Conservation (phyloP, 2,329 filamentous ascomycete genomes). For the Didymella exigua region DNA sequence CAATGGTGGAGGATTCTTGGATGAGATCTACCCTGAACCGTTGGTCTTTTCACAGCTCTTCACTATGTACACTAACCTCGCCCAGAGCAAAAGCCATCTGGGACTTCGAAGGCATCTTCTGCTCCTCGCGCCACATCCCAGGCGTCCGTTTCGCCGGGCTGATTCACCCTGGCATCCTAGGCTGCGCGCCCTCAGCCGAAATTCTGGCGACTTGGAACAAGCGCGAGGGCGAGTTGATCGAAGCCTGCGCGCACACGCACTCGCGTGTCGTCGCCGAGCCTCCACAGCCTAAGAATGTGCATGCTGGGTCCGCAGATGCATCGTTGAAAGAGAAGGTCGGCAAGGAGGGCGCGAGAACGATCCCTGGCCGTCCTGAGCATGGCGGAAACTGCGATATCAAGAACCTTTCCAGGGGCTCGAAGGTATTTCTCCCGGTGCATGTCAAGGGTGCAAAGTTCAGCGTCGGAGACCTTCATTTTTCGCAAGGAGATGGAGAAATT, state of each 20-base stretch:
- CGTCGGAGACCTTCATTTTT: slow-evolving; percentile 87
- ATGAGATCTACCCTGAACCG: slow-evolving; percentile 85
- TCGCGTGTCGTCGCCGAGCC: slow-evolving; percentile 76
- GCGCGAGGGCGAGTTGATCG: slow-evolving; percentile 80
- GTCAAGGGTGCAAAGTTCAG: slow-evolving; percentile 86
- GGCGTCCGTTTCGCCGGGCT: slow-evolving; percentile 86
- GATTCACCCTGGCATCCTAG: slow-evolving; percentile 90
- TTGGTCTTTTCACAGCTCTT: slow-evolving; percentile 50
- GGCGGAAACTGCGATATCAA: slow-evolving; percentile 94
- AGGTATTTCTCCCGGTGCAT: slow-evolving; percentile 87
- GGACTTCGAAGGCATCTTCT: slow-evolving; percentile 80
- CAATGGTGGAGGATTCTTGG: slow-evolving; percentile 88
- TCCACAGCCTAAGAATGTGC: slow-evolving; percentile 72
- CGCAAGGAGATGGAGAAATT: slow-evolving; percentile 70
- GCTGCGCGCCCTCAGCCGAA: slow-evolving; percentile 81
- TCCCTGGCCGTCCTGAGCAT: slow-evolving; percentile 83
- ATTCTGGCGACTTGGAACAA: slow-evolving; percentile 82
- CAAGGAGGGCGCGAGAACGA: slow-evolving; percentile 79
- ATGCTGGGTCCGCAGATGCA: slow-evolving; percentile 69
- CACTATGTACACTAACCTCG: not conserved
- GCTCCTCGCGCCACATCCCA: slow-evolving; percentile 73
- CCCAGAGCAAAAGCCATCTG: slow-evolving; percentile 73
- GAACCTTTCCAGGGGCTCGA: slow-evolving; percentile 75
- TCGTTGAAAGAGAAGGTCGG: slow-evolving; percentile 70
- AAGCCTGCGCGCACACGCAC: slow-evolving; percentile 64